Conservation (phyloP, 2,329 filamentous ascomycete genomes). For the Pseudogymnoascus sp. region DNA sequence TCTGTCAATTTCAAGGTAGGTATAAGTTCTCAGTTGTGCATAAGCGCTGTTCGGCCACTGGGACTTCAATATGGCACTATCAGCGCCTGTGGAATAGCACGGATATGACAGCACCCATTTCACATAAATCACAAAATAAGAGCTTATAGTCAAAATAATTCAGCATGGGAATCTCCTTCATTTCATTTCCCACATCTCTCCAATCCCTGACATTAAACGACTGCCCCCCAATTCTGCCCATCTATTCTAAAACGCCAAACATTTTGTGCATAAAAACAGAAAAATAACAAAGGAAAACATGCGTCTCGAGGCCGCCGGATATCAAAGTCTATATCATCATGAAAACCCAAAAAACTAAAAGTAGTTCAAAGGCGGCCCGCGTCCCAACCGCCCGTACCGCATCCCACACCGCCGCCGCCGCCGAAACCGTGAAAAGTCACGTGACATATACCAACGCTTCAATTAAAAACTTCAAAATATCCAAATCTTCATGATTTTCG, state of each 20-base stretch:
- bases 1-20: neutral
- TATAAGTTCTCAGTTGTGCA: neutral
- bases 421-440: neutral
- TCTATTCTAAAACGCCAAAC: conserved; percentile 8
- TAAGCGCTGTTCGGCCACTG: neutral
- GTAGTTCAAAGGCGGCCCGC: conserved; percentile 2
- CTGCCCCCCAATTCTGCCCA: neutral
- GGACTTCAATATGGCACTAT: neutral
- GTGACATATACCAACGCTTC: neutral
- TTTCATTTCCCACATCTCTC: neutral
- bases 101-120: neutral
- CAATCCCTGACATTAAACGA: neutral
- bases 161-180: conserved; percentile 3
- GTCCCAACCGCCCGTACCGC: neutral
- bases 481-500: neutral
- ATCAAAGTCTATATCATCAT: conserved; percentile 9
- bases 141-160: neutral
- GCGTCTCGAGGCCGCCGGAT: conserved; percentile 8
- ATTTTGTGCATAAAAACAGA: neutral
- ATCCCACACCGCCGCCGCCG: neutral
- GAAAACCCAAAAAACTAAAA: conserved; percentile 1
- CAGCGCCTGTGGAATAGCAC: neutral
- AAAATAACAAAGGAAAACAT: conserved; percentile 1
- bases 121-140: neutral
- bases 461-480: neutral